phyloP scores from a whole-genome alignment of 768 basidiomycete genomes.

The Daedalea quercina region DNA sequence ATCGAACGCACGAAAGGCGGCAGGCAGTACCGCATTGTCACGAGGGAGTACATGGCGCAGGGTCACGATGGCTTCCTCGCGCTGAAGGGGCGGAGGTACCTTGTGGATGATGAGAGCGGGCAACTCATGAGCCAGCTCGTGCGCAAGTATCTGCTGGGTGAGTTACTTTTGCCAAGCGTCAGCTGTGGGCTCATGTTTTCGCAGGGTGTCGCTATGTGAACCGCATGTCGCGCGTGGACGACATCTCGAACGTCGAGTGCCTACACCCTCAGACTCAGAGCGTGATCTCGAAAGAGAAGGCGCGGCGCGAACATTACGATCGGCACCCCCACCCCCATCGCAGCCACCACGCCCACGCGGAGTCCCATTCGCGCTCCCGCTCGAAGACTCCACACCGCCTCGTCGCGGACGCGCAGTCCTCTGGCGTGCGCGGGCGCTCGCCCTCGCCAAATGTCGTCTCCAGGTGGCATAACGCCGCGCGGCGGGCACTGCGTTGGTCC shows the following conservation, averaged over 20 bases:
- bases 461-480: slow-evolving; percentile 44
- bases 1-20: slow-evolving; percentile 46
- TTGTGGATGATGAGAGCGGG: slow-evolving; percentile 82
- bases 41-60: slow-evolving; percentile 79
- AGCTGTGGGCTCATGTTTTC: background rate
- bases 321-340: slow-evolving; percentile 3
- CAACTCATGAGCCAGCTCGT: slow-evolving; percentile 74
- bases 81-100: slow-evolving; percentile 55
- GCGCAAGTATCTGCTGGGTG: slow-evolving; percentile 80
- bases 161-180: background rate
- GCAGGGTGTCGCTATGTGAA: slow-evolving; percentile 73
- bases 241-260: slow-evolving; percentile 22
- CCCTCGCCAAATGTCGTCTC: slow-evolving; percentile 24
- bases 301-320: slow-evolving; percentile 27
- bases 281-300: slow-evolving; percentile 42
- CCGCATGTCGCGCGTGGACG: slow-evolving; percentile 41
- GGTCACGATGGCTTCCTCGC: slow-evolving; percentile 80
- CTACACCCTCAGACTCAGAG: slow-evolving; percentile 38
- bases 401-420: background rate
- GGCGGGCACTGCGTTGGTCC: slow-evolving; percentile 37
- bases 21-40: slow-evolving; percentile 70
- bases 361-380: slow-evolving; percentile 1
- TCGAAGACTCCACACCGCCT: slow-evolving; percentile 9
- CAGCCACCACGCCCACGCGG: background rate
- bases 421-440: slow-evolving; percentile 6